Evolutionary conservation across 768 basidiomycete species (phyloP).

Genomic region (Russula olivacea): DNA sequence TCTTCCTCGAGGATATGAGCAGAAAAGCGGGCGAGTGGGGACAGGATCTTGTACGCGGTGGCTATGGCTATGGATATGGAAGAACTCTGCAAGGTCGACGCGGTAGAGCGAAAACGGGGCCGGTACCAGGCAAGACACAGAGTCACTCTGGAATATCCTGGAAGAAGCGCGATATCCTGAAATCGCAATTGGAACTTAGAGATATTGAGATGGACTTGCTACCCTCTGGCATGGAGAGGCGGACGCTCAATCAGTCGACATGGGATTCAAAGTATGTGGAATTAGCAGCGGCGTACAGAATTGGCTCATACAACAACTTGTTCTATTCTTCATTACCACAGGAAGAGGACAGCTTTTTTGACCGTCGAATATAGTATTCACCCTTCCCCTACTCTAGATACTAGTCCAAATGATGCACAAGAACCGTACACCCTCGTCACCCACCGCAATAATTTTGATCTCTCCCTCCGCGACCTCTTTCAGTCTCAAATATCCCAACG

Average conservation of each 20-base stretch:
- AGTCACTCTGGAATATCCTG: constrained; percentile 29
- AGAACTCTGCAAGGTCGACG: constrained; percentile 29
- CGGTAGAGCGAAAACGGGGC: constrained; percentile 32
- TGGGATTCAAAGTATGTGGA: constrained; percentile 69
- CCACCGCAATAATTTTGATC: constrained; percentile 53
- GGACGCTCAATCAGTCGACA: constrained; percentile 70
- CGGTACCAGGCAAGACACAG: constrained; percentile 31
- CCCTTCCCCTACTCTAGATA: constrained; percentile 43
- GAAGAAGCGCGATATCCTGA: constrained; percentile 63
- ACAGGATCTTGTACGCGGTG: constrained; percentile 56
- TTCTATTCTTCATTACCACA: constrained; percentile 31
- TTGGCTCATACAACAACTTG: constrained; percentile 6
- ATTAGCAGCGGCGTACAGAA: neutral
- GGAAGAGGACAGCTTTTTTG: constrained; percentile 59
- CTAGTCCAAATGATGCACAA: constrained; percentile 34
- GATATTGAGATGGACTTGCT: constrained; percentile 74
- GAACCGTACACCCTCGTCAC: constrained; percentile 50
- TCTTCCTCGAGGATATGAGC: constrained; percentile 77
- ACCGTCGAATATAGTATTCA: constrained; percentile 72
- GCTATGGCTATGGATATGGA: constrained; percentile 54
- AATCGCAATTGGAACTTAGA: constrained; percentile 56
- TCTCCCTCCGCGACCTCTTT: constrained; percentile 46
- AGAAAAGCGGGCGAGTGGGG: constrained; percentile 73
- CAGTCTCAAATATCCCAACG: constrained; percentile 43
- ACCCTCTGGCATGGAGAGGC: constrained; percentile 75